phyloP scores from a whole-genome alignment of 163 green algal species.

The Prototheca wickerhamii region DNA sequence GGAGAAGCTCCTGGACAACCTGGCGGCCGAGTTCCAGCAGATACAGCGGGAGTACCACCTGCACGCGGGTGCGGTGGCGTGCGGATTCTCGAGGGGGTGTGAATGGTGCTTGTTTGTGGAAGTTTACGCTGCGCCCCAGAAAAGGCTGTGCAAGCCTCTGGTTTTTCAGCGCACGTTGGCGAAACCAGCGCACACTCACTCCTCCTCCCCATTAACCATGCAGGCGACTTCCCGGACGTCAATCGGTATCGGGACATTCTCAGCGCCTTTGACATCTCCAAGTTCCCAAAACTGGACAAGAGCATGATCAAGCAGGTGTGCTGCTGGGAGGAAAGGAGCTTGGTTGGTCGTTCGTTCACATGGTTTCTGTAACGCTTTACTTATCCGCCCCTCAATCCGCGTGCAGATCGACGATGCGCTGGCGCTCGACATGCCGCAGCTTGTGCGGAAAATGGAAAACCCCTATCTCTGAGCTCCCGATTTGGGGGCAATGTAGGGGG shows the following conservation, averaged over 20 bases:
- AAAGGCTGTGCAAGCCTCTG: no score
- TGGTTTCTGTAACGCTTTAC: not conserved
- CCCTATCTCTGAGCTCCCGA: constrained; percentile 47
- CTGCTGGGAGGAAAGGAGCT: no score
- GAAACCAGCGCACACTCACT: no score
- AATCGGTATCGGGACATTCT: constrained; percentile 76
- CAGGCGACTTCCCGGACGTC: constrained; percentile 88
- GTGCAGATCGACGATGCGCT: constrained; percentile 64
- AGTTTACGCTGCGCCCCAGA: not conserved
- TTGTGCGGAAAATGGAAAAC: constrained; percentile 79
- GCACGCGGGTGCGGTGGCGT: constrained; percentile 43
- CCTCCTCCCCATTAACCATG: not conserved
- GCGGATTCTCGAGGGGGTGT: not conserved
- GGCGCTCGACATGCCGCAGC: constrained; percentile 61
- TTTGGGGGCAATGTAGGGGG: no score
- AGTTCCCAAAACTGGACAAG: constrained; percentile 82
- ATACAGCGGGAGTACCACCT: constrained; percentile 90
- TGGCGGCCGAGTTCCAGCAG: constrained; percentile 67
- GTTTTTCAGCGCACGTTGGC: no score
- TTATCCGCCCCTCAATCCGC: constrained; percentile 9
- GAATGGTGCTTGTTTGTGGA: not conserved
- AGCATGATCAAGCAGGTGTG: constrained; percentile 53
- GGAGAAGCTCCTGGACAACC: constrained; percentile 67
- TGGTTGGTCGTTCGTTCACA: no score
- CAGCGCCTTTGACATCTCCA: constrained; percentile 63